Evolutionary conservation across 768 basidiomycete species (phyloP).

Genomic region (Tricholoma sp.): DNA sequence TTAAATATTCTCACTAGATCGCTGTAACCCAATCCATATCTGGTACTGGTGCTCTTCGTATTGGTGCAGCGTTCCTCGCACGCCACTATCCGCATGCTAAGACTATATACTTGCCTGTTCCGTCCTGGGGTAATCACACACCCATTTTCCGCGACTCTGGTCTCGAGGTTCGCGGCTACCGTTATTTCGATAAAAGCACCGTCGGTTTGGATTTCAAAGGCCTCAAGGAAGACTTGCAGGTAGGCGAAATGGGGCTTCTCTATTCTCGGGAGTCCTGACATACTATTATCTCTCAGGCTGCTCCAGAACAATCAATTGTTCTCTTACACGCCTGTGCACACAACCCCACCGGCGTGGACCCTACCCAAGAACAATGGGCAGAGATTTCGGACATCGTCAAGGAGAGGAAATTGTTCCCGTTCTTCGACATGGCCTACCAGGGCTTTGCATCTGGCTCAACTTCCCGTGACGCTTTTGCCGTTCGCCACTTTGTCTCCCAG

Average conservation of each 20-base stretch:
- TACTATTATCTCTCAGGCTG: slow-evolving; percentile 36
- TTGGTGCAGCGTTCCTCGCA: slow-evolving; percentile 89
- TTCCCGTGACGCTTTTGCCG: slow-evolving; percentile 86
- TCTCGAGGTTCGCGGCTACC: slow-evolving; percentile 86
- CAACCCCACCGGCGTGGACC: slow-evolving; percentile 98
- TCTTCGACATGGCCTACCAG: slow-evolving; percentile 99
- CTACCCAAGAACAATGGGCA: slow-evolving; percentile 88
- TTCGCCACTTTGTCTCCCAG: slow-evolving; percentile 88
- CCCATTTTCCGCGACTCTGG: slow-evolving; percentile 93
- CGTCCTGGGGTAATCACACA: slow-evolving; percentile 98
- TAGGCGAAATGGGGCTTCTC: slow-evolving; percentile 24
- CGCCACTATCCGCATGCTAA: slow-evolving; percentile 85
- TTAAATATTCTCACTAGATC: slow-evolving; percentile 41
- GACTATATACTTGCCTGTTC: slow-evolving; percentile 85
- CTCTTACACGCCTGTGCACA: slow-evolving; percentile 96
- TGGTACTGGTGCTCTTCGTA: slow-evolving; percentile 94
- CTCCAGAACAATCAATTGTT: slow-evolving; percentile 78
- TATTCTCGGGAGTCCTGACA: slow-evolving; percentile 1
- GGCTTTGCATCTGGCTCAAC: slow-evolving; percentile 97
- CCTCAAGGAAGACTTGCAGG: slow-evolving; percentile 82
- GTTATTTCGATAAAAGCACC: slow-evolving; percentile 91
- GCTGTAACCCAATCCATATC: slow-evolving; percentile 93
- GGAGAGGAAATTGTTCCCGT: slow-evolving; percentile 89
- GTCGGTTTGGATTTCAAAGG: slow-evolving; percentile 91
- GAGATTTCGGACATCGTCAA: slow-evolving; percentile 84